These are phyloP conservation scores for Colletotrichum falcatum DNA, from an alignment of 2,329 filamentous ascomycete species.

Conservation along the genomic window DNA sequence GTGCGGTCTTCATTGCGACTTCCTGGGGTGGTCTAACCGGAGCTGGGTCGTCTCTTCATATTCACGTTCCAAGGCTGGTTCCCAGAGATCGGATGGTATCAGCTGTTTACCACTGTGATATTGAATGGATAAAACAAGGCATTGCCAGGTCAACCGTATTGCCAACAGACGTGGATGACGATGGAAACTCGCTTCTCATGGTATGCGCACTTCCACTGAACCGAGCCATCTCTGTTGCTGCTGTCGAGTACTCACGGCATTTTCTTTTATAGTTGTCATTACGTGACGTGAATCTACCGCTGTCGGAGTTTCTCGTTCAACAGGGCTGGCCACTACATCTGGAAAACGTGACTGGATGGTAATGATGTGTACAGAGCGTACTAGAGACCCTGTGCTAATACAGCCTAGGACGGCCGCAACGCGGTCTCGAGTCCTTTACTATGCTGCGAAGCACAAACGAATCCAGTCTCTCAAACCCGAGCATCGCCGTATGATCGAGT, in stretches of 20 bases:
- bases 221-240: no score
- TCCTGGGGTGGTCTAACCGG: conserved; percentile 15
- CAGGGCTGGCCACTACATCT: conserved; percentile 16
- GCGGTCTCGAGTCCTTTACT: conserved; percentile 13
- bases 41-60: conserved; percentile 6
- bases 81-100: neutral
- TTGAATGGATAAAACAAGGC: conserved; percentile 22
- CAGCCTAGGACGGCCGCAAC: conserved; percentile 3
- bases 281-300: neutral
- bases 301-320: conserved; percentile 13
- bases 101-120: conserved; percentile 12
- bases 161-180: conserved; percentile 17
- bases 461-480: conserved; percentile 19
- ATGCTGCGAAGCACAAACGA: conserved; percentile 5
- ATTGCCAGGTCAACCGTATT: conserved; percentile 15
- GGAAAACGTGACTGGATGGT: conserved; percentile 16
- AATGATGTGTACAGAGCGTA: neutral
- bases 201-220: neutral
- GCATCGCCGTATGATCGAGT: conserved; percentile 11
- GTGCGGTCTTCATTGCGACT: conserved; percentile 1
- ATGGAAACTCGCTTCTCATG: conserved; percentile 21
- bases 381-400: neutral
- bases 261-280: conserved; percentile 6
- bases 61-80: conserved; percentile 9
- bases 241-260: neutral